Base-by-base conservation (phyloP, 768 basidiomycete genomes). In the Agaricus subrufescens region DNA sequence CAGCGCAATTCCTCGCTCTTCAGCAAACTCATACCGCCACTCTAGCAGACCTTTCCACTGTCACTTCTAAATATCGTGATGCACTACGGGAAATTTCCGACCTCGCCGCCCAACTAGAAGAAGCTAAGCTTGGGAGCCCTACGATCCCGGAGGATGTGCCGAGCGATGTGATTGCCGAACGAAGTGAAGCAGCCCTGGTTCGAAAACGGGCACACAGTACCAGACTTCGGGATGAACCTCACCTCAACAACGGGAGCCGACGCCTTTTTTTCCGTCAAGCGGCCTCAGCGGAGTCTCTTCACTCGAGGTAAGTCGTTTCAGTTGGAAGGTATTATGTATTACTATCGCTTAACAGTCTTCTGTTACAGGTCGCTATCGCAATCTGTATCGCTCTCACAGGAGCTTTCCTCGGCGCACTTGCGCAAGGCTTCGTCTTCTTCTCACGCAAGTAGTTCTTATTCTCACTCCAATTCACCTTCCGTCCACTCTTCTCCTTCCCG, bases 311-410 rank as follows among this genome's bases (percentile, higher is more conserved):
- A 62, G 67, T 66, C 53, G 38, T 27, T 27, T 19, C 14, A 26
- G 37, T 27, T 5, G 54, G 27, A 25, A 15, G 44, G 44, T 8
- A 6, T 34, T 34, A 57, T 31, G 37, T 54, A 49, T 50, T 59
- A 46, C 56, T 39, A n/a, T 54, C 48, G 44, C 25, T 52, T 37
- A 57, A 57, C 56, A 59, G 46, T 40, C 49, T 49, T 57, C 58
- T 55, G 60, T 54, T 51, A 44, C 63, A 91, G 90, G 82, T 93
- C 92, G 84, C 84, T 87, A 62, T 92, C 90, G 76, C 91, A 91
- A 73, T 94, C 94, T 70, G 84, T 87, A 78, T 96, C 94, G 80
- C 86, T 96, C 64, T 95, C 94, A 77, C 94, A 98, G 94, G 94
- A 92, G 81, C 82, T 93, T 62, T 93, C 86, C 63, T 93, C 87